Evolutionary conservation across 2,329 filamentous ascomycete genomes (phyloP), one percentile per base, ranked within the genome.

Genomic region (Fusarium marasasianum): DNA sequence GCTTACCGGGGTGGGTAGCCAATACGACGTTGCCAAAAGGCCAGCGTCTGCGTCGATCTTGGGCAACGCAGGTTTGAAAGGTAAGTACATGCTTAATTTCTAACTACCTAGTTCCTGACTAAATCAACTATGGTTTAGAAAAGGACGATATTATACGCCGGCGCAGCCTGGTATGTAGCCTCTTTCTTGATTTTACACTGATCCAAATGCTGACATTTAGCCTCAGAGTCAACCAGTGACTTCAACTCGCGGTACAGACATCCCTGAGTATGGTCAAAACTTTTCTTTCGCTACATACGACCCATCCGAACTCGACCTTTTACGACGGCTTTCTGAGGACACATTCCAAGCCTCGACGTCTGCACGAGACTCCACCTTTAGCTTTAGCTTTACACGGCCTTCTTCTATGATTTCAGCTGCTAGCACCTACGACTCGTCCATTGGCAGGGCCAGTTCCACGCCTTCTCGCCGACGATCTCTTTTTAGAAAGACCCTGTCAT

Each of bases 1-100:
- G 38, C 69, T 73, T 26, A 31, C 44, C 6, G 71, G 66, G 6
- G 66, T 73, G 14, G 71, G 66, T 12, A 70, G 69, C 17, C 66
- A 66, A 38, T 73, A 63, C 41, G 54, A 66, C 18, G 14, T 22
- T 35, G 26, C 31, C 33, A 66, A 45, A 38, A 67, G 40, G 29
- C 31, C 58, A 6, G 22, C n/a, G 11, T 56, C 69, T 40, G 29
- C 26, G 5, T 29, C 43, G 10, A 20, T 50, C 5, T 29, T 26
- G n/a, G 26, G 29, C n/a, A 29, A 58, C 31, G 17, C 31, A 24
- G n/a, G 35, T 37, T 29, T 37, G 24, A 44, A 26, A 35, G 55
- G 55, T 26, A 17, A 45, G 18, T 43, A 4, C 13, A 9, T 56
- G 14, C 5, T 43, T 22, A 43, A 54, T 43, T 22, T 35, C 26